Evolutionary conservation across 495 filamentous ascomycete genomes (phyloP), one percentile per base, ranked within the genome.

Genomic region (Neurospora sp.): DNA sequence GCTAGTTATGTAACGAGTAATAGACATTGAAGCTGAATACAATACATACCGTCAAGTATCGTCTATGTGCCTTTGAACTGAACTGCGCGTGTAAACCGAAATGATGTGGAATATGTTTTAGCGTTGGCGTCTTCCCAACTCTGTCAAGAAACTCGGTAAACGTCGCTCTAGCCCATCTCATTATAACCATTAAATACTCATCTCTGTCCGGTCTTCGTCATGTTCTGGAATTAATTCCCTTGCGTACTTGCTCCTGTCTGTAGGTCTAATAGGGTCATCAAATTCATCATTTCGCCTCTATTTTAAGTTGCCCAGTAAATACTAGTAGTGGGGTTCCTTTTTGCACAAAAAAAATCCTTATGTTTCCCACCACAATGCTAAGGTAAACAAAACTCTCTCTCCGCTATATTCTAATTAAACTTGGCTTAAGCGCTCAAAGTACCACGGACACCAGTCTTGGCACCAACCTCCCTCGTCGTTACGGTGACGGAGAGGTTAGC

Each of bases 391-490:
- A 22, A 12, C 20, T 65, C 14, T 35, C 53, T 61, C 22, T 18
- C 44, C 22, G 44, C 42, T 38, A 16, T 44, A n/a, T 31, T 40
- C 41, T 20, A 53, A 65, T 31, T 61, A 65, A 65, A 22, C 20
- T 14, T 27, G 39, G 39, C 69, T 59, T 74, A 80, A 70, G 73
- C 79, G 38, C 75, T 76, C 72, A 95, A 80, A 37, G 80, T 87
- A 37, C 94, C 94, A 75, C 94, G 87, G 44, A 96, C 92, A 72
- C 93, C 94, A 39, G 90, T 90, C 83, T 96, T 93, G 40, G 89
- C 91, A 71, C 94, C 94, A 42, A 97, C 90, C 80, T 97, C 94
- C 73, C 94, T 87, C 72, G 90, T 90, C 35, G 93, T 91, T 76
- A 97, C 85, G 73, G 90, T 91, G 73, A 97, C 86, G 72, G 84